Evolutionary conservation across 495 filamentous ascomycete genomes (phyloP), one percentile per base, ranked within the genome.

Genomic region (Talaromyces stipitatus): DNA sequence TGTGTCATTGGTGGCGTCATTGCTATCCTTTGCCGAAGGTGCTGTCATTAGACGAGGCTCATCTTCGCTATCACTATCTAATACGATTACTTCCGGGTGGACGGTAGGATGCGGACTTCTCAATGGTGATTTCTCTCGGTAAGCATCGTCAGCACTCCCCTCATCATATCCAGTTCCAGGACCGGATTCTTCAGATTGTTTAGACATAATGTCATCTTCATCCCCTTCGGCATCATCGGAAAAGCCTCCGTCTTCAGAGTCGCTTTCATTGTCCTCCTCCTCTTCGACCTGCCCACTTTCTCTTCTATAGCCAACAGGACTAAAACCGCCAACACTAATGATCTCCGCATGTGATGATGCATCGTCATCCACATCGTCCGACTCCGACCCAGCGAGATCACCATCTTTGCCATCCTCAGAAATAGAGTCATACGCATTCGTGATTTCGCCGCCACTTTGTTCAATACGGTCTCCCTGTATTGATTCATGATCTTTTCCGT

Each of bases 31-130:
- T 20, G 7, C 29, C 30, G 11, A 43, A 38, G 41, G 46, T 30
- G 55, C 10, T 10, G 16, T 45, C 22, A 12, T 5, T 27, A 64
- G 51, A 23, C 62, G 57, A 36, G 59, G 54, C 46, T 77, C 75
- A 36, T 74, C 71, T 27, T 76, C 71, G 54, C 70, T 75, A 46
- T 77, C 73, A 59, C 72, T 74, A 43, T 77, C 75, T 23, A 76
- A 43, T 5, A 72, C 66, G 55, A 75, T 77, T 36, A 76, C 62
- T 63, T 71, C 76, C 8, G 63, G 65, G 9, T 65, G 62, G 4
- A 59, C 54, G 2, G 24, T 62, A 23, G 58, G 60, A 14, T 58
- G 51, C 11, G n/a, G 61, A 3, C 32, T 45, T 14, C 16, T 55
- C 14, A 5, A 36, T 29, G 30, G 33, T 14, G 36, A 29, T 60